phyloP scores from a whole-genome alignment of 345 rosid genomes.

The Arabidopsis thaliana region TAIR10.1 NC_003076.8:4338001-4338500 shows the following conservation, averaged over 20 bases:
- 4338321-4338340: neutral
- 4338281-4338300: neutral
- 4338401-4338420: neutral
- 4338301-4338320: conserved; percentile 30
- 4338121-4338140: conserved; percentile 37
- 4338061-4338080: neutral
- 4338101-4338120: neutral
- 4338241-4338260: conserved; percentile 3
- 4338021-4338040: too few relatives aligned
- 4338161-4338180: neutral
- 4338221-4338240: conserved; percentile 18
- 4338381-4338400: conserved; percentile 14
- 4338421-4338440: neutral
- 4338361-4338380: neutral
- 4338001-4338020: too few relatives aligned
- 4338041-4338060: conserved; percentile 23
- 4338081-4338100: neutral
- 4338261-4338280: conserved; percentile 28
- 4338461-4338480: neutral
- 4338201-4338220: conserved; percentile 36
- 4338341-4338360: neutral
- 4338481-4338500: neutral
- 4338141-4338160: conserved; percentile 29
- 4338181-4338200: conserved; percentile 10
- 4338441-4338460: neutral